Evolutionary conservation across 2,329 filamentous ascomycete genomes (phyloP).

Genomic region (Apiospora arundinis): DNA sequence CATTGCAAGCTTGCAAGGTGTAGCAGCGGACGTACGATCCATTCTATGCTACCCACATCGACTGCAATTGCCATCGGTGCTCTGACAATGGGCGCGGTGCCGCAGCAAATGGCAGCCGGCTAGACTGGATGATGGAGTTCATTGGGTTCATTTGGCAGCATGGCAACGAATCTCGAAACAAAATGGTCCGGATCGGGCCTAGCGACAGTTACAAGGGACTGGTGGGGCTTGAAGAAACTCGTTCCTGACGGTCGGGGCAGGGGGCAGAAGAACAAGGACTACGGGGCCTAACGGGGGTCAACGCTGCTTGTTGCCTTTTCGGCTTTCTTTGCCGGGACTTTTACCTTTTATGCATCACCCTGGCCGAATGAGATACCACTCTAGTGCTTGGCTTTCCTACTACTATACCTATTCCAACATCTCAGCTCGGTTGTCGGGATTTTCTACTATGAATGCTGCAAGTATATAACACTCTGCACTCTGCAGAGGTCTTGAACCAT

Average conservation of each 20-base stretch:
- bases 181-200: slow-evolving; percentile 25
- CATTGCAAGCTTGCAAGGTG: not conserved
- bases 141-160: slow-evolving; percentile 13
- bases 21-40: not conserved
- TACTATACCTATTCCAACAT: no score
- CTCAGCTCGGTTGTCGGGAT: not conserved
- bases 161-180: slow-evolving; percentile 26
- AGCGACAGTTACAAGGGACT: slow-evolving; percentile 24
- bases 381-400: no score
- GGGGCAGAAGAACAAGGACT: not conserved
- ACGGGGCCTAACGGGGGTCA: not conserved
- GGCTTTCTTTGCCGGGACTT: slow-evolving; percentile 8
- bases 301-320: slow-evolving; percentile 1
- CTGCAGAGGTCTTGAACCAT: not conserved
- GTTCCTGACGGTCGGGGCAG: not conserved
- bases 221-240: slow-evolving; percentile 22
- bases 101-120: not conserved
- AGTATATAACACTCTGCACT: not conserved
- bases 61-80: slow-evolving; percentile 18
- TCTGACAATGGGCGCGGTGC: not conserved
- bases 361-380: no score
- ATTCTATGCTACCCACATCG: not conserved
- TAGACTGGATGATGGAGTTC: slow-evolving; percentile 8
- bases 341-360: slow-evolving; percentile 9
- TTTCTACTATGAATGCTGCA: not conserved